Evolutionary conservation across 208 protist genomes (phyloP).

Genomic region (Lotmaria passim): DNA sequence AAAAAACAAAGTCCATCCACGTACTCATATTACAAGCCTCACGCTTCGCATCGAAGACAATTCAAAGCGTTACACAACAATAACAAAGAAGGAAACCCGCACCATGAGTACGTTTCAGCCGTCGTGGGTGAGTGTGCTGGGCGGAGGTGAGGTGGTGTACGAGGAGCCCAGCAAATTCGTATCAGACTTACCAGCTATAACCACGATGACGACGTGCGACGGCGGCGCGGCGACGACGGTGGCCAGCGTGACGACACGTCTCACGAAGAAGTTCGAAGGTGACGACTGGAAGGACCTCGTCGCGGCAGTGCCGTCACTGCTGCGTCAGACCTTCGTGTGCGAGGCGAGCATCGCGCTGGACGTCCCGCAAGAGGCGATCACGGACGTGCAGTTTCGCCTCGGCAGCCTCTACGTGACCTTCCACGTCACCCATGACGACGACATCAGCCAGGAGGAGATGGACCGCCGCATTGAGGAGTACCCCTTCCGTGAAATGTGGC

Average conservation of each 20-base stretch:
- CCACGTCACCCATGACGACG: conserved; percentile 80
- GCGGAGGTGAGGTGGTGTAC: conserved; percentile 3
- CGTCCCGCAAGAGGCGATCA: conserved; percentile 51
- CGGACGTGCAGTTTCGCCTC: conserved; percentile 59
- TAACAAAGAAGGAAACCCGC: not conserved
- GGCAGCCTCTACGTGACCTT: conserved; percentile 88
- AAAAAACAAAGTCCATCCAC: too few relatives aligned
- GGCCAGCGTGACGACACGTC: conserved; percentile 29
- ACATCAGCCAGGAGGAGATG: conserved; percentile 74
- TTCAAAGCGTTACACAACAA: not conserved
- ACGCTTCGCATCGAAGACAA: too few relatives aligned
- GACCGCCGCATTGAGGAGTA: conserved; percentile 72
- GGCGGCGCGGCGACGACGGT: not conserved
- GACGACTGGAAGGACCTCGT: conserved; percentile 74
- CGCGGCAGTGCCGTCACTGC: conserved; percentile 31
- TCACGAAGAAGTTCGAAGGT: conserved; percentile 81
- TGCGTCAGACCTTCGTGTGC: conserved; percentile 56
- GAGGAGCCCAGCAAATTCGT: conserved; percentile 9
- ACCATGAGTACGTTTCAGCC: conserved; percentile 19
- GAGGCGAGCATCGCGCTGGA: conserved; percentile 61
- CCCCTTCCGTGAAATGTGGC: conserved; percentile 84
- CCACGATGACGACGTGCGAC: not conserved
- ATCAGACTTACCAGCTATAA: not conserved
- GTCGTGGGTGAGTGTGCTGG: conserved; percentile 24
- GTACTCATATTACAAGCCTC: too few relatives aligned